A percentile compares a stretch with the other conserved stretches of the same genome.
Evolutionary conservation across 345 rosid genomes (phyloP).

Genomic region (Hypericum androsaemum): DNA sequence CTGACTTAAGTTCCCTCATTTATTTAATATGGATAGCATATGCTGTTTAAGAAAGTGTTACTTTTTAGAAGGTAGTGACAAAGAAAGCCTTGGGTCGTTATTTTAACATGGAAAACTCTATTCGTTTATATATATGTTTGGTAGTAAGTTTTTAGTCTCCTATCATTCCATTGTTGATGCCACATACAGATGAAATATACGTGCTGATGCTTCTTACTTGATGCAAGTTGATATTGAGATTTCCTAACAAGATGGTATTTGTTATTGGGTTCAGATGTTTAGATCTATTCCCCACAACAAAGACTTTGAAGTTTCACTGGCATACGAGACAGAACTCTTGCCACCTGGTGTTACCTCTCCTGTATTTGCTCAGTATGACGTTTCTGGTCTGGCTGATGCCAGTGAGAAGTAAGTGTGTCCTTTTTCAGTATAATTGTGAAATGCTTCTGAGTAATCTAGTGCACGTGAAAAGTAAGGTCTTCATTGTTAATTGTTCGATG

Average conservation of each 20-base stretch:
- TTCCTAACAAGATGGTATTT: slow-evolving; percentile 15
- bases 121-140: too few species aligned
- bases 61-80: too few species aligned
- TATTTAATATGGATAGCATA: too few species aligned
- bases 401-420: slow-evolving; percentile 59
- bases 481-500: background rate
- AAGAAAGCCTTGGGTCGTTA: too few species aligned
- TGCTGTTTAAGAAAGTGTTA: too few species aligned
- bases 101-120: too few species aligned
- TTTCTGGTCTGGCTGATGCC: slow-evolving; percentile 73
- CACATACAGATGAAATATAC: too few species aligned
- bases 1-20: too few species aligned
- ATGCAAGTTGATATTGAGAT: slow-evolving; percentile 10
- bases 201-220: background rate
- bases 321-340: slow-evolving; percentile 66
- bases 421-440: background rate
- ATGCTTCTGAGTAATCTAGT: background rate
- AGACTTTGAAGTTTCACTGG: slow-evolving; percentile 86
- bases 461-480: too few species aligned
- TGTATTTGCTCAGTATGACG: slow-evolving; percentile 69
- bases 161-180: too few species aligned
- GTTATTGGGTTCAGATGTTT: slow-evolving; percentile 54
- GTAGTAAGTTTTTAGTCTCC: too few species aligned
- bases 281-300: slow-evolving; percentile 65
- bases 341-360: slow-evolving; percentile 68